Evolutionary conservation across 345 rosid species (phyloP), one percentile per base, ranked within the genome.

Genomic region (Lepidium africanum): DNA sequence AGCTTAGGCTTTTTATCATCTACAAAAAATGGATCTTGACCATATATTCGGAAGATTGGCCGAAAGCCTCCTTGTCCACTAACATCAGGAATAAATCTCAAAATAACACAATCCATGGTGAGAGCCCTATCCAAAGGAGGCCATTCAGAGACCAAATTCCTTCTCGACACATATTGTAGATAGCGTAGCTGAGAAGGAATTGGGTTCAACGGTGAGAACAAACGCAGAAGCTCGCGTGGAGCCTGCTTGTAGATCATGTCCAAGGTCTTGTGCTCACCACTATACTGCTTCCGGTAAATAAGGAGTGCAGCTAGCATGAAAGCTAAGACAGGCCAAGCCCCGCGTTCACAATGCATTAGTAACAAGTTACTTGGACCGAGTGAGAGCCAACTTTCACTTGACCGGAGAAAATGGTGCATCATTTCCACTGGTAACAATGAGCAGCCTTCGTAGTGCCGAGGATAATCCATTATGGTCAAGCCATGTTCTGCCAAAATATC

Each of bases 401-500:
- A 93, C 64, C 96, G 86, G 59, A 93, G 80, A 69, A 90, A 90
- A 83, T 90, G 98, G 75, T 87, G 98, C 64, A 93, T 76, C 67
- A 88, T 73, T 82, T 93, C 98, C 82, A 90, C 87, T 51, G 86
- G 77, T 43, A 93, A 82, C 72, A 93, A 51, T 0, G 96, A 96
- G 73, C 96, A 93, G 43, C 97, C 96, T 75, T 93, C 95, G 13
- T 90, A 90, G 53, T 90, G 96, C 69, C 85, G 83, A 77, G 98
- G 98, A 70, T 93, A 93, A 82, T 93, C 98, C 98, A 93, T 90
- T 55, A 90, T 82, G 15, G 97, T 90, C 81, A 87, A 83, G 78
- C 85, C 92, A 71, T 82, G 78, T 70, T 85, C 84, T 38, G 92
- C 87, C 56, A 93, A 67, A 10, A 86, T 67, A 50, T 81, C 80